phyloP scores from a whole-genome alignment of 2,329 filamentous ascomycete genomes.

The Hypomyces rosellus region DNA sequence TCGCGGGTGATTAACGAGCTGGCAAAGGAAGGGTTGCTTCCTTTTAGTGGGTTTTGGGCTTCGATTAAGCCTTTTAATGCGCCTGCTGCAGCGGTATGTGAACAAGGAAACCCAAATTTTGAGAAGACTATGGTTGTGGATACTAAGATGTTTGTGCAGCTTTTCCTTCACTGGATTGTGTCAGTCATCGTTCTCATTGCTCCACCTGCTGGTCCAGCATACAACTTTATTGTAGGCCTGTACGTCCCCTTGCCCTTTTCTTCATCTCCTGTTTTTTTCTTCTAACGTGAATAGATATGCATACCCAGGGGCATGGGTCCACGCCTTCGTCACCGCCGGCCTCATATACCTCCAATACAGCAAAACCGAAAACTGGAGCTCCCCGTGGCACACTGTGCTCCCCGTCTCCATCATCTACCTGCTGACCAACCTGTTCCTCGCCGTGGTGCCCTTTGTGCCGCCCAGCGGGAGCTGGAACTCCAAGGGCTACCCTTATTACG shows the following conservation, averaged over 20 bases:
- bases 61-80: slow-evolving; percentile 63
- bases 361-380: slow-evolving; percentile 46
- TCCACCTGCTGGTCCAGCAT: slow-evolving; percentile 60
- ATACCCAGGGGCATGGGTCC: slow-evolving; percentile 49
- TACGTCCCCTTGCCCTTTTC: slow-evolving; percentile 19
- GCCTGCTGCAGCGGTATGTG: slow-evolving; percentile 46
- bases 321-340: slow-evolving; percentile 43
- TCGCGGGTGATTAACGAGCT: slow-evolving; percentile 58
- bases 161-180: slow-evolving; percentile 61
- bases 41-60: slow-evolving; percentile 61
- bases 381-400: slow-evolving; percentile 45
- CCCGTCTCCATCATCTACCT: slow-evolving; percentile 44
- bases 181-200: slow-evolving; percentile 60
- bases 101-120: background rate
- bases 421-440: slow-evolving; percentile 46
- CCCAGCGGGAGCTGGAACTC: slow-evolving; percentile 41
- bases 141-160: slow-evolving; percentile 17
- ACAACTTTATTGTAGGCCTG: slow-evolving; percentile 59
- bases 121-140: background rate
- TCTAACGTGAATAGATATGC: slow-evolving; percentile 28
- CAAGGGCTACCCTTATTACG: slow-evolving; percentile 49
- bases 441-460: slow-evolving; percentile 49
- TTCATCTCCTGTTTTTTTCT: background rate
- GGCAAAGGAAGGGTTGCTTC: slow-evolving; percentile 63
- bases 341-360: slow-evolving; percentile 46